phyloP scores from a whole-genome alignment of 2,329 filamentous ascomycete genomes.

The Mariannaea sp. region DNA sequence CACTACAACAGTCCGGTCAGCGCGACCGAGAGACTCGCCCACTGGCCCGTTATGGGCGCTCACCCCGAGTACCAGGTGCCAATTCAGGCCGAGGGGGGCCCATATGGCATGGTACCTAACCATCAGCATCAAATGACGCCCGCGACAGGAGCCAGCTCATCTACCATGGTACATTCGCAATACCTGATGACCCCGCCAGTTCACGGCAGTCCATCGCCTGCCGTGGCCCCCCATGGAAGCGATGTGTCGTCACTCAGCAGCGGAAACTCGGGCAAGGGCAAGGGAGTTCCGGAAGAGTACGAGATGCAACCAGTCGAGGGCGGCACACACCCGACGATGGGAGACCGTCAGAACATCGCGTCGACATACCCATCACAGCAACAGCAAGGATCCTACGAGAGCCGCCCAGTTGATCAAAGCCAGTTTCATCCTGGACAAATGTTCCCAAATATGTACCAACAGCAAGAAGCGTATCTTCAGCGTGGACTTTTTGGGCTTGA shows the following conservation, averaged over 20 bases:
- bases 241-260: conserved; percentile 22
- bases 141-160: neutral
- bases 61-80: conserved; percentile 9
- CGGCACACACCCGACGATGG: conserved; percentile 33
- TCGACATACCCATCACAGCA: neutral
- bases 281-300: conserved; percentile 47
- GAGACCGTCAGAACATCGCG: conserved; percentile 20
- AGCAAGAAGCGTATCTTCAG: neutral
- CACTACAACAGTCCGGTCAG: conserved; percentile 64
- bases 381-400: neutral
- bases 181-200: neutral
- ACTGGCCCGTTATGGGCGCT: conserved; percentile 25
- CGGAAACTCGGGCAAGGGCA: conserved; percentile 19
- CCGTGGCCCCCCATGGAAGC: conserved; percentile 15
- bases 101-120: conserved; percentile 8
- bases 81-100: neutral
- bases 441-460: conserved; percentile 1
- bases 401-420: neutral
- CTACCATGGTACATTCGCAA: neutral
- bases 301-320: conserved; percentile 55
- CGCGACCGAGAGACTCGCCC: conserved; percentile 43
- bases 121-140: conserved; percentile 12
- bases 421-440: neutral
- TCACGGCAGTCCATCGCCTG: conserved; percentile 16
- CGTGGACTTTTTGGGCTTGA: neutral